Conservation (phyloP, 805 yeast species). For the Spathaspora boniae region DNA sequence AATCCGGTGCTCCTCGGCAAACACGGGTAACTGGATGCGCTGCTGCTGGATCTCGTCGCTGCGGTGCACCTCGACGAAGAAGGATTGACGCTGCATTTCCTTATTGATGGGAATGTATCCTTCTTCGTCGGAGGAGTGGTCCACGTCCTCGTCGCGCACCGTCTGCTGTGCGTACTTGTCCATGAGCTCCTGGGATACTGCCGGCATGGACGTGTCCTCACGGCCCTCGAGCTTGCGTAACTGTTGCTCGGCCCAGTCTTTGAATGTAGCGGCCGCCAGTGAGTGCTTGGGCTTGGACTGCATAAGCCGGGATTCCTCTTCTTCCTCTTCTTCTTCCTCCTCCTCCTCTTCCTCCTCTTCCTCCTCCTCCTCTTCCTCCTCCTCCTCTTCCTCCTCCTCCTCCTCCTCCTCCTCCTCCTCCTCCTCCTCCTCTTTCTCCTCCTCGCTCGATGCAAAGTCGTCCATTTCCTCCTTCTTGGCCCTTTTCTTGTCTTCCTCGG, state of each 20-base stretch:
- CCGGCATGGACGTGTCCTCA: constrained; percentile 42
- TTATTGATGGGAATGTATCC: constrained; percentile 57
- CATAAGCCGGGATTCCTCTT: constrained; percentile 29
- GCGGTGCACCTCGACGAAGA: constrained; percentile 66
- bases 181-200: constrained; percentile 47
- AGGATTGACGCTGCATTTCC: constrained; percentile 52
- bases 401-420: constrained; percentile 19
- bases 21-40: constrained; percentile 80
- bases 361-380: constrained; percentile 24
- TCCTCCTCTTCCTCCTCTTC: constrained; percentile 27
- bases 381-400: constrained; percentile 21
- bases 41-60: constrained; percentile 60
- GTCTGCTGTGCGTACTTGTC: constrained; percentile 43
- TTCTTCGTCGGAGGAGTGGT: constrained; percentile 64
- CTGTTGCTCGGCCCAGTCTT: constrained; percentile 83
- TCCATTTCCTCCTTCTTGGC: constrained; percentile 53
- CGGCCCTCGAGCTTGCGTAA: constrained; percentile 63
- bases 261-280: constrained; percentile 53
- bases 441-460: constrained; percentile 49
- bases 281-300: constrained; percentile 44
- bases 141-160: constrained; percentile 67
- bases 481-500: constrained; percentile 35
- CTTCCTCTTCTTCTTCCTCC: constrained; percentile 26
- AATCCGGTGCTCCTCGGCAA: constrained; percentile 82
- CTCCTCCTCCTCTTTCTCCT: constrained; percentile 20